These are phyloP conservation scores for Hymenoscyphus infarciens DNA, from an alignment of 2,329 filamentous ascomycete genomes.

Conservation along the genomic window DNA sequence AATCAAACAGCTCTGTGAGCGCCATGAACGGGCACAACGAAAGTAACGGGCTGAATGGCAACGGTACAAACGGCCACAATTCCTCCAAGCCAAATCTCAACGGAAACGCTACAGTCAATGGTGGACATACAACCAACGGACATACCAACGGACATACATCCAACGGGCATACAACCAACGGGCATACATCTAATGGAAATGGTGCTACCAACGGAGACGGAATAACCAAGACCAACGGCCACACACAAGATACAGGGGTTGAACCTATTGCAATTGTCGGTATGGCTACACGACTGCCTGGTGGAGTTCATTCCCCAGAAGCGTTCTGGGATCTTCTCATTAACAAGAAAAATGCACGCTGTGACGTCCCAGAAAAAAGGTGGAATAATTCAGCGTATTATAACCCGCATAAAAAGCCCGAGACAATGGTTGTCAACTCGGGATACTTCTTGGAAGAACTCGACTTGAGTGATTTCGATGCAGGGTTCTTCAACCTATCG, in stretches of 20 bases:
- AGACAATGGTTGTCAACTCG: conserved; percentile 7
- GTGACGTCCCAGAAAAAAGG: conserved; percentile 10
- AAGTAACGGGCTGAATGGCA: no score
- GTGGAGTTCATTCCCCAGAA: conserved; percentile 15
- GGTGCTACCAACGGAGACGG: background rate
- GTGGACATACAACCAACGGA: no score
- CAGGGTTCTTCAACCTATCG: conserved; percentile 18
- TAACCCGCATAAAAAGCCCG: conserved; percentile 7
- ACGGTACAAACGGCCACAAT: no score
- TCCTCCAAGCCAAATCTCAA: no score
- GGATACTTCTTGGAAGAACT: conserved; percentile 21
- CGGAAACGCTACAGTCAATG: no score
- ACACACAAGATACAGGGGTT: background rate
- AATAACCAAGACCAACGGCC: background rate
- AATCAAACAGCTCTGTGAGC: no score
- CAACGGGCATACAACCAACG: no score
- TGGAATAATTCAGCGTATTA: conserved; percentile 18
- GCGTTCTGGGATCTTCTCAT: conserved; percentile 15
- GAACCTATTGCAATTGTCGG: conserved; percentile 20
- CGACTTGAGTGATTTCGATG: conserved; percentile 17
- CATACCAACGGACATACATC: no score
- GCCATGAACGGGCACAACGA: no score
- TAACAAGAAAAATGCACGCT: conserved; percentile 10
- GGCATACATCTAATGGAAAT: background rate
- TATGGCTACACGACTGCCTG: conserved; percentile 35